Conservation (phyloP, 2,329 filamentous ascomycete species). For the Xylariaceae sp. region DNA sequence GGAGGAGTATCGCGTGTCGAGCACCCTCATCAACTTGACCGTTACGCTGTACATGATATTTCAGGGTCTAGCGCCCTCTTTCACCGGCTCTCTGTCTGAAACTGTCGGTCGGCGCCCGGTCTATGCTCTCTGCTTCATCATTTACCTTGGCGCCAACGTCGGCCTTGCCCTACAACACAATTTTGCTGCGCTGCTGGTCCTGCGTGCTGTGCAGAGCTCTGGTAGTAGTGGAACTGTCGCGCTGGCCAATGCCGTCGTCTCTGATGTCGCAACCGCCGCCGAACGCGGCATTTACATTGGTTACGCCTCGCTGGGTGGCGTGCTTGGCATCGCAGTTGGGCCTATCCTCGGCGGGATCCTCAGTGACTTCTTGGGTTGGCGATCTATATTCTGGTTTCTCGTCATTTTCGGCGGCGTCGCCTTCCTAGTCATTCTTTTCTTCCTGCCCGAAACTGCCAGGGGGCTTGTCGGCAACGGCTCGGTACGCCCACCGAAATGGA, state of each 20-base stretch:
- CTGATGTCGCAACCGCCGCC: slow-evolving; percentile 57
- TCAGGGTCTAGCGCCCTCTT: slow-evolving; percentile 55
- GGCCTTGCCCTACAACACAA: slow-evolving; percentile 49
- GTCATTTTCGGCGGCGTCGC: slow-evolving; percentile 42
- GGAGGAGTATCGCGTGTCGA: slow-evolving; percentile 41
- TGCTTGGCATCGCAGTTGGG: slow-evolving; percentile 44
- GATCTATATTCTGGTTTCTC: slow-evolving; percentile 56
- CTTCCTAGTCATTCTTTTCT: slow-evolving; percentile 41
- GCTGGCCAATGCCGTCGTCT: slow-evolving; percentile 55
- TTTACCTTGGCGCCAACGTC: slow-evolving; percentile 51
- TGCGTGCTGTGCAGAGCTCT: slow-evolving; percentile 53
- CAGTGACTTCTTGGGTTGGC: slow-evolving; percentile 52
- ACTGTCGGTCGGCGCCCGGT: slow-evolving; percentile 49
- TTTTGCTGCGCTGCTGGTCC: slow-evolving; percentile 48
- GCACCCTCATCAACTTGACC: slow-evolving; percentile 39
- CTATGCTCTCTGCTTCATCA: slow-evolving; percentile 49
- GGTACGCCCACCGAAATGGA: too few species aligned
- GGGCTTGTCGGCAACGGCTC: slow-evolving; percentile 51
- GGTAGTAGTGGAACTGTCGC: slow-evolving; percentile 59
- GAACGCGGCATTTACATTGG: slow-evolving; percentile 60
- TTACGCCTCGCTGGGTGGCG: slow-evolving; percentile 45
- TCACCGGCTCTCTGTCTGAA: slow-evolving; percentile 54
- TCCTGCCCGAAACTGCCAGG: slow-evolving; percentile 50
- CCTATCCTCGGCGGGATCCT: slow-evolving; percentile 58
- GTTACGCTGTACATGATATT: slow-evolving; percentile 45